phyloP scores from a whole-genome alignment of 148 eudicot genomes.

The Drosera capensis region DNA sequence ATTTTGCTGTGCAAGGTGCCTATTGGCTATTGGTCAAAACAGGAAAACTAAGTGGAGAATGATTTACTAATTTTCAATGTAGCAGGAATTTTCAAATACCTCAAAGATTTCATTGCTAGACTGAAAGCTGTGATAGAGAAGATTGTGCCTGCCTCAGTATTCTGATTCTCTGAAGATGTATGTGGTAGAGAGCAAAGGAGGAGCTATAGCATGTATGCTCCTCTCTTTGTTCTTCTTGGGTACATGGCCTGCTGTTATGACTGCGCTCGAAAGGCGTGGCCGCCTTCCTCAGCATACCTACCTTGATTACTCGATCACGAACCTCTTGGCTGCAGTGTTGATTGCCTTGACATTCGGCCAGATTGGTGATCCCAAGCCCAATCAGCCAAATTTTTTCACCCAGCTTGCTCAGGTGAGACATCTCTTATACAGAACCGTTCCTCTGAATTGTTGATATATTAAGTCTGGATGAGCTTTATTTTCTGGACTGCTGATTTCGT shows the following conservation, averaged over 20 bases:
- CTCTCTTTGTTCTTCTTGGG: slow-evolving; percentile 25
- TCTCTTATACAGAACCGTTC: not conserved
- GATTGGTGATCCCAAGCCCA: slow-evolving; percentile 36
- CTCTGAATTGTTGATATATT: not conserved
- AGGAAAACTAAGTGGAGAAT: too few species aligned
- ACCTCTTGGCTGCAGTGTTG: slow-evolving; percentile 62
- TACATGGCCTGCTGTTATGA: slow-evolving; percentile 82
- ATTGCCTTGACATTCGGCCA: slow-evolving; percentile 79
- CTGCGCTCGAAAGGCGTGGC: slow-evolving; percentile 68
- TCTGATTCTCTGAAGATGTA: slow-evolving; percentile 36
- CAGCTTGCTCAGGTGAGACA: slow-evolving; percentile 59
- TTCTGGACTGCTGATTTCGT: not conserved
- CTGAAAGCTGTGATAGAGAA: too few species aligned
- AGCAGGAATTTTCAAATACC: too few species aligned
- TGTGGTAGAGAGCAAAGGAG: slow-evolving; percentile 61
- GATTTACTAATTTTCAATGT: too few species aligned
- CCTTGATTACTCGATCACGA: slow-evolving; percentile 76
- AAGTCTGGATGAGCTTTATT: not conserved
- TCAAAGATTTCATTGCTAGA: too few species aligned
- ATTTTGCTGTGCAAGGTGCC: too few species aligned
- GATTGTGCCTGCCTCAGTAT: too few species aligned
- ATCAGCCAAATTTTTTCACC: slow-evolving; percentile 48
- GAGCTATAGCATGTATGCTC: slow-evolving; percentile 69
- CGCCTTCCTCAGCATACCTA: slow-evolving; percentile 91
- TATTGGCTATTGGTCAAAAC: too few species aligned